Conservation (phyloP, 83 land plant genomes). For the Diphasiastrum complanatum region DNA sequence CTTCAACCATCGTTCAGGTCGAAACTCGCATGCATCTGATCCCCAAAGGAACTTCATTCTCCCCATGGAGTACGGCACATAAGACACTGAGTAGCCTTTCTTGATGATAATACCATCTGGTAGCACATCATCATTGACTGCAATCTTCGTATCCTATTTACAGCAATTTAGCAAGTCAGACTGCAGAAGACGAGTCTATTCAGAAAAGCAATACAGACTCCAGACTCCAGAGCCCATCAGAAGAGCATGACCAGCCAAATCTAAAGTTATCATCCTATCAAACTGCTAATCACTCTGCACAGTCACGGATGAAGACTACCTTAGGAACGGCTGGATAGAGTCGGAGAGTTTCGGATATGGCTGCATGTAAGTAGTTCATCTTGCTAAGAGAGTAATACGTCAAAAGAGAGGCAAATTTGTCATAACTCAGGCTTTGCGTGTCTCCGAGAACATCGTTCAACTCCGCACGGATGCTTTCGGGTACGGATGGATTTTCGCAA, state of each 20-base stretch:
- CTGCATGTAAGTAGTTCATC: conserved; percentile 31
- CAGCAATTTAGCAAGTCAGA: too few relatives aligned
- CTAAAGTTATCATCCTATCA: too few relatives aligned
- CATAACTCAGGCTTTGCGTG: not conserved
- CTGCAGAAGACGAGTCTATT: too few relatives aligned
- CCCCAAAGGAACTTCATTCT: conserved; percentile 24
- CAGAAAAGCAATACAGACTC: too few relatives aligned
- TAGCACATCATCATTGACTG: conserved; percentile 20
- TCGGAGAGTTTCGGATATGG: conserved; percentile 36
- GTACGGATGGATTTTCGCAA: conserved; percentile 17
- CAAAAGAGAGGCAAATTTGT: conserved; percentile 19
- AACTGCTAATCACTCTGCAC: too few relatives aligned
- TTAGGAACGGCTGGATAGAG: conserved; percentile 39
- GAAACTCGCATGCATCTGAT: conserved; percentile 24
- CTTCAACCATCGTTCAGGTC: conserved; percentile 28
- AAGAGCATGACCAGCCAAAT: too few relatives aligned
- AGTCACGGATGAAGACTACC: too few relatives aligned
- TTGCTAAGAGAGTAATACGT: conserved; percentile 25
- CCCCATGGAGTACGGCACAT: conserved; percentile 23
- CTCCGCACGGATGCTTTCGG: conserved; percentile 20
- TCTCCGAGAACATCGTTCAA: conserved; percentile 1
- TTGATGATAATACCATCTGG: conserved; percentile 27
- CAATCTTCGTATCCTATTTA: conserved; percentile 17
- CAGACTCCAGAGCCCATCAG: too few relatives aligned
- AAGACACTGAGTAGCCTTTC: conserved; percentile 11